A percentile compares a stretch with the other conserved stretches of the same genome.
These are phyloP conservation scores for Nicotiana benthamiana DNA, from an alignment of 257 asterid genomes.

Conservation along the genomic window DNA sequence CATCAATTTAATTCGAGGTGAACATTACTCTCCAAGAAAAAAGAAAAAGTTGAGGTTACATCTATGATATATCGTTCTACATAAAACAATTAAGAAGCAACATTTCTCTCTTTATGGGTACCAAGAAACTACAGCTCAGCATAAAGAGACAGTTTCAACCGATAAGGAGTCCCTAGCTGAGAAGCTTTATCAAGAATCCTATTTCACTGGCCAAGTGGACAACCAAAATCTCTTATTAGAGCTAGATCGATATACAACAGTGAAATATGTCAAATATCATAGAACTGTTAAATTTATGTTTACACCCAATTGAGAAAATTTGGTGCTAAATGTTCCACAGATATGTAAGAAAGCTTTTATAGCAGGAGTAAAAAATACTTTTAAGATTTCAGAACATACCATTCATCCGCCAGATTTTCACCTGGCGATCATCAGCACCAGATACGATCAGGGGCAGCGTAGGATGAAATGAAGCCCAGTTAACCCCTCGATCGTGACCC, in stretches of 20 bases:
- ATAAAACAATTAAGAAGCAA: neutral
- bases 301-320: neutral
- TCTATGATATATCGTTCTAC: neutral
- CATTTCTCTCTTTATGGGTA: neutral
- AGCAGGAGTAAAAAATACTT: neutral
- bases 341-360: neutral
- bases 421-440: slow-evolving; percentile 99
- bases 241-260: neutral
- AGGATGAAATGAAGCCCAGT: slow-evolving; percentile 98
- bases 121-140: neutral
- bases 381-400: slow-evolving; percentile 34
- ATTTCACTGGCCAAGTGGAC: neutral
- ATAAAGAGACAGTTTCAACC: neutral
- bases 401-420: slow-evolving; percentile 97
- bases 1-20: neutral
- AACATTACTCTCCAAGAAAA: neutral
- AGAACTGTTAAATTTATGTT: neutral
- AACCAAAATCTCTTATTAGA: neutral
- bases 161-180: neutral
- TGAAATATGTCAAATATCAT: neutral
- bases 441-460: slow-evolving; percentile 97
- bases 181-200: neutral
- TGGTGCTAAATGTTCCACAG: neutral
- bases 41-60: neutral
- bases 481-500: slow-evolving; percentile 97